Evolutionary conservation across 1,139 yeast species (phyloP).

Genomic region (Debaryomycetaceae sp.): DNA sequence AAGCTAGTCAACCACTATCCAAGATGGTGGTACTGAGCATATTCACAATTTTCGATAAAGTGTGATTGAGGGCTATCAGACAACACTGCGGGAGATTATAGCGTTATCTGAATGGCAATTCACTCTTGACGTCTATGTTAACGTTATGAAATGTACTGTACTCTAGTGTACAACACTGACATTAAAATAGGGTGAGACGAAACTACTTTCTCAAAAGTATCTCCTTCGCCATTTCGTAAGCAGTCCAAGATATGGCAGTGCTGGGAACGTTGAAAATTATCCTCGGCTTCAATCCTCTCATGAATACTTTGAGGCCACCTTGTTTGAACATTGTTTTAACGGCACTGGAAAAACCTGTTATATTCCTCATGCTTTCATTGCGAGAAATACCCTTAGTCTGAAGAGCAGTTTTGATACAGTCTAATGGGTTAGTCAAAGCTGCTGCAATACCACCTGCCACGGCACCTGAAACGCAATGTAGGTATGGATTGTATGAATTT

Average conservation of each 20-base stretch:
- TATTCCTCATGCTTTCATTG: conserved; percentile 49
- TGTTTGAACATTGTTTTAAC: conserved; percentile 62
- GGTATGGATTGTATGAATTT: conserved; percentile 78
- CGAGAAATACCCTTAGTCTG: conserved; percentile 69
- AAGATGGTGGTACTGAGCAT: background rate
- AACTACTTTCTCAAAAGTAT: conserved; percentile 31
- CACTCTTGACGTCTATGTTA: background rate
- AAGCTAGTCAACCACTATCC: background rate
- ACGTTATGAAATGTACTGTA: background rate
- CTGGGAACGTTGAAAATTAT: conserved; percentile 92
- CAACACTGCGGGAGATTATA: background rate
- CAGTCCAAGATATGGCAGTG: conserved; percentile 97
- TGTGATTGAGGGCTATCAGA: background rate
- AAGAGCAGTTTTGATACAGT: conserved; percentile 86
- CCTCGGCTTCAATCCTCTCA: conserved; percentile 87
- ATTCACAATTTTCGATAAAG: background rate
- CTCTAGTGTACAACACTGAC: background rate
- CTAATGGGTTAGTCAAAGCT: conserved; percentile 93
- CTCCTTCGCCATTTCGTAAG: conserved; percentile 95
- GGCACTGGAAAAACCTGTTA: conserved; percentile 72
- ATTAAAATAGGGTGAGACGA: background rate
- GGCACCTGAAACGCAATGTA: conserved; percentile 94
- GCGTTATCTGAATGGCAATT: too few relatives aligned
- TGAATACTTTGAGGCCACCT: conserved; percentile 70
- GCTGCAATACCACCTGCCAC: conserved; percentile 96